Evolutionary conservation across 345 rosid species (phyloP).

Genomic region (Lumnitzera racemosa): DNA sequence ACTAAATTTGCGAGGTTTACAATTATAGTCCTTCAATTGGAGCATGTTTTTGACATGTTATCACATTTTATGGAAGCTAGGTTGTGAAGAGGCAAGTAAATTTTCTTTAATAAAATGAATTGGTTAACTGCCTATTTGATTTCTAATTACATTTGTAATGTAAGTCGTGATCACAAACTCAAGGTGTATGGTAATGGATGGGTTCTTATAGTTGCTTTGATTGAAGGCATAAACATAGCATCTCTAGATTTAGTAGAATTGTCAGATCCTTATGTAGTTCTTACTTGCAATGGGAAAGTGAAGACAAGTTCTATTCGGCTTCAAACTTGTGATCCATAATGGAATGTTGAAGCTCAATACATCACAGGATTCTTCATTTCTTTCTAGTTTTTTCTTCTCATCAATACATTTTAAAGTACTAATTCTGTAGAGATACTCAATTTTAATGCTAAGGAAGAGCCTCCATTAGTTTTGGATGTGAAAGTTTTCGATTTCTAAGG

Average conservation of each 20-base stretch:
- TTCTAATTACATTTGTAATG: slow-evolving; percentile 28
- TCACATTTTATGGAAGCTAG: slow-evolving; percentile 65
- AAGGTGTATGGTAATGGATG: slow-evolving; percentile 78
- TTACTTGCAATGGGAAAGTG: slow-evolving; percentile 79
- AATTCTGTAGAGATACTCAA: slow-evolving; percentile 65
- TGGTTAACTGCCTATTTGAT: neutral
- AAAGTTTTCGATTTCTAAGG: slow-evolving; percentile 91
- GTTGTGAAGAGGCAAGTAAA: slow-evolving; percentile 46
- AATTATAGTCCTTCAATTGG: slow-evolving; percentile 51
- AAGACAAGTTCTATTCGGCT: slow-evolving; percentile 85
- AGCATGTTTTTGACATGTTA: slow-evolving; percentile 58
- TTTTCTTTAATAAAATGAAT: neutral
- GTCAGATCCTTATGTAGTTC: slow-evolving; percentile 74
- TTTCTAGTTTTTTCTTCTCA: too few relatives aligned
- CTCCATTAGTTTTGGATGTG: slow-evolving; percentile 78
- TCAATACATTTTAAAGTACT: too few relatives aligned
- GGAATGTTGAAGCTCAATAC: slow-evolving; percentile 57
- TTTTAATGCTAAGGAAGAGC: slow-evolving; percentile 94
- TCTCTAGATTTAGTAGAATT: slow-evolving; percentile 44
- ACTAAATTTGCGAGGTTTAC: too few relatives aligned
- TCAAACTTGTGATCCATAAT: slow-evolving; percentile 64
- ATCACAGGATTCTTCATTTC: neutral
- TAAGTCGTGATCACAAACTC: slow-evolving; percentile 39
- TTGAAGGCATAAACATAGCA: slow-evolving; percentile 61
- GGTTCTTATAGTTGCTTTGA: slow-evolving; percentile 81